Evolutionary conservation across 352 stramenopile species (phyloP).

Genomic region (Phytophthora tubulina): DNA sequence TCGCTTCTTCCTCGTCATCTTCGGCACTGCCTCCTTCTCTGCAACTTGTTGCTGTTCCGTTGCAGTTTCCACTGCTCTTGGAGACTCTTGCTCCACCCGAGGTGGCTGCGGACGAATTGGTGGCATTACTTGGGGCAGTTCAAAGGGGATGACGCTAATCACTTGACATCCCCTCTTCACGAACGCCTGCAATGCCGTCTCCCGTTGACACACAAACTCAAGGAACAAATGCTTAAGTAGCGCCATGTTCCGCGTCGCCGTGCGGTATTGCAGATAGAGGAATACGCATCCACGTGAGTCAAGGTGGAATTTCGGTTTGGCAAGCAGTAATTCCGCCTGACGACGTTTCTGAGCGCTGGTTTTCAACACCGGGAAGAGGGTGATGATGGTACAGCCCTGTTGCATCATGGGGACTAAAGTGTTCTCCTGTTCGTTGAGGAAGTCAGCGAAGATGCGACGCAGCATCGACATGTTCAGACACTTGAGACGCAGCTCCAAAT

Average conservation of each 20-base stretch:
- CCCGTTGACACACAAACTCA: slow-evolving; percentile 42
- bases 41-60: neutral
- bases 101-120: neutral
- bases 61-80: neutral
- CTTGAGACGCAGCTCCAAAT: slow-evolving; percentile 35
- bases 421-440: neutral
- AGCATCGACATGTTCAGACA: slow-evolving; percentile 59
- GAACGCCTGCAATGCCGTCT: slow-evolving; percentile 39
- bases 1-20: slow-evolving; percentile 1
- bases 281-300: slow-evolving; percentile 43
- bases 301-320: slow-evolving; percentile 39
- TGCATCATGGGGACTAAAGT: slow-evolving; percentile 7
- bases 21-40: neutral
- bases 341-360: neutral
- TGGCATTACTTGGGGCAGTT: slow-evolving; percentile 19
- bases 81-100: neutral
- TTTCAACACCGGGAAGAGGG: neutral
- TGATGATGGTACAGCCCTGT: neutral
- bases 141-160: slow-evolving; percentile 53
- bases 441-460: slow-evolving; percentile 49
- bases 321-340: slow-evolving; percentile 39
- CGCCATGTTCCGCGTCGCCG: slow-evolving; percentile 52
- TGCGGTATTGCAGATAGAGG: slow-evolving; percentile 46
- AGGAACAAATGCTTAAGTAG: slow-evolving; percentile 53
- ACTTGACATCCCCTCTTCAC: slow-evolving; percentile 38